Base-by-base conservation (phyloP, 73 alveolate genomes). In the Symbiodinium natans region DNA sequence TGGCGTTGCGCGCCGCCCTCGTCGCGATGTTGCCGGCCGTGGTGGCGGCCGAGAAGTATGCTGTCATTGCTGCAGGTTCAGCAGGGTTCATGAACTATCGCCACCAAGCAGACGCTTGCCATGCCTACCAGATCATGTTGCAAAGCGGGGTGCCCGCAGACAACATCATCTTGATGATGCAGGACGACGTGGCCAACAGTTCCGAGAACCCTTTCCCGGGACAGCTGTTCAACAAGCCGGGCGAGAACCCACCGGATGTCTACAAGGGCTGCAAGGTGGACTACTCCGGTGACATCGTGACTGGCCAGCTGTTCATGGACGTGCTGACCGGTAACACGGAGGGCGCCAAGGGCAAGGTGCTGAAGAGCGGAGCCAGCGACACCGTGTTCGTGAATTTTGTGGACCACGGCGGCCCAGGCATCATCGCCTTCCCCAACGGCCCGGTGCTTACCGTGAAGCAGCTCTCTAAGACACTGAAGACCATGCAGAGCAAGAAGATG, bases 231-330 rank as follows among this genome's bases (percentile, higher is more conserved):
- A 99, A 99, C 99, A 83, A 99, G 99, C 99, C 99, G 39, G 54
- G 83, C 41, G 83, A 85, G 43, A 42, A 83, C 89, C 92, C 95
- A 42, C 99, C 95, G 15, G 99, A 99, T 17, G 99, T 99, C 77
- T 99, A 99, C 99, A 99, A 92, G 38, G 99, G 99, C 59, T 99
- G 99, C 93, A 99, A 98, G 34, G 99, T 99, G 83, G 99, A 99
- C 92, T 99, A 99, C 99, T 48, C 93, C 74, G 99, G 99, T 41
- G 98, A 59, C 52, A 99, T 99, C 88, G 99, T 99, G 54, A 99
- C 99, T 39, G 99, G 99, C 34, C 98, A 99, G 56, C 99, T 99
- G 99, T 99, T 99, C 99, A 84, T 99, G 86, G 99, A 99, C 63
- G 99, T 99, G 52, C 74, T 99, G 63, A 98, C 99, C 34, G 99